Evolutionary conservation across 2,329 filamentous ascomycete species (phyloP).

Genomic region (Trichoderma arundinaceum): DNA sequence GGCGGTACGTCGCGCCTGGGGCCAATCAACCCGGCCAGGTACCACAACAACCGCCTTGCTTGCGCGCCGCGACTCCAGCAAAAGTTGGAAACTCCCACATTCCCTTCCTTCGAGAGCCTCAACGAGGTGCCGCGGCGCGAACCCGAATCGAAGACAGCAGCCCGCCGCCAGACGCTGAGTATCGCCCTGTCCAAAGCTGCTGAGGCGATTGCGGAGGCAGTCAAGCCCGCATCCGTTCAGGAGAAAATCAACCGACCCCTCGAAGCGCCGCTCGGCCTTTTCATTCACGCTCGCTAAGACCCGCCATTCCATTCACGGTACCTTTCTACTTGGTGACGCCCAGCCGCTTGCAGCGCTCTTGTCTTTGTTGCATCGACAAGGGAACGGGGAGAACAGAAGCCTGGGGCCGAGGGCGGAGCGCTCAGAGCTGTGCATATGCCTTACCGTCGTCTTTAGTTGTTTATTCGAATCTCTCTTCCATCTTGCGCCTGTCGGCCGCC

Average conservation of each 20-base stretch:
- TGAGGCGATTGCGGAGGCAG: neutral
- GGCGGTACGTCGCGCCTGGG: constrained; percentile 25
- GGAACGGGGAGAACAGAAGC: neutral
- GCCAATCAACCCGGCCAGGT: constrained; percentile 30
- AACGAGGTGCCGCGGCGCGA: neutral
- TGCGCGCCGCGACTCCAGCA: constrained; percentile 30
- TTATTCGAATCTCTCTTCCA: neutral
- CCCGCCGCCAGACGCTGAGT: neutral
- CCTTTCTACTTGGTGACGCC: neutral
- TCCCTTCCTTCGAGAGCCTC: constrained; percentile 12
- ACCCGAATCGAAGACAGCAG: neutral
- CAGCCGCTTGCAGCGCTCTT: constrained; percentile 17
- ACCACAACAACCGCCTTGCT: constrained; percentile 31
- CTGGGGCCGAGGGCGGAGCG: neutral
- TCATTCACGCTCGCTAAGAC: constrained; percentile 30
- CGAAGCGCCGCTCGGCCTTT: constrained; percentile 19
- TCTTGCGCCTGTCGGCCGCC: neutral
- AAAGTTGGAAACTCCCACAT: constrained; percentile 14
- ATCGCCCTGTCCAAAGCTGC: neutral
- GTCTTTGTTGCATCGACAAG: neutral
- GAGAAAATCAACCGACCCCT: neutral
- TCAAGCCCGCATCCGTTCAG: neutral
- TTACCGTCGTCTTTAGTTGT: neutral
- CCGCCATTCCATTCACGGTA: constrained; percentile 28
- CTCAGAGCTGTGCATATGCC: constrained; percentile 8